Evolutionary conservation across 805 yeast species (phyloP).

Genomic region (Saccharomycopsis schoenii): DNA sequence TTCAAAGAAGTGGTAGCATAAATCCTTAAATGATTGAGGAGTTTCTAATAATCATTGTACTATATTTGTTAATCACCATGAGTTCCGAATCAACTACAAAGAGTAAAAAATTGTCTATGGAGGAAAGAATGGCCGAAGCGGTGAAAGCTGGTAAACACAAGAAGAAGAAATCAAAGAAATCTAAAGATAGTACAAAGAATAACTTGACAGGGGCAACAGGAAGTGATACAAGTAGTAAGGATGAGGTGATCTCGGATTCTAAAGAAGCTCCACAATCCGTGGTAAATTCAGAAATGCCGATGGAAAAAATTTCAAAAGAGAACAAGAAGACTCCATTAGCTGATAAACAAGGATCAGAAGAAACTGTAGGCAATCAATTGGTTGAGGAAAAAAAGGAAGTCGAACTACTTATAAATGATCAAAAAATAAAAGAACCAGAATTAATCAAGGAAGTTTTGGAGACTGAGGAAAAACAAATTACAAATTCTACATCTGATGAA

Average conservation of each 20-base stretch:
- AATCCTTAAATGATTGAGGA: conserved; percentile 1
- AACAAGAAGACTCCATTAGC: background rate
- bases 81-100: background rate
- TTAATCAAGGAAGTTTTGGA: background rate
- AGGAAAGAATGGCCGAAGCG: conserved; percentile 78
- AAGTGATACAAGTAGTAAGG: background rate
- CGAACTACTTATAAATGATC: background rate
- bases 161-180: conserved; percentile 24
- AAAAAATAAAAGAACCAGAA: background rate
- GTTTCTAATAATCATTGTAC: background rate
- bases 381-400: background rate
- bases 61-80: background rate
- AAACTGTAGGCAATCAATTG: background rate
- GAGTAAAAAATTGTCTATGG: conserved; percentile 54
- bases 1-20: background rate
- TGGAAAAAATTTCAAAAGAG: background rate
- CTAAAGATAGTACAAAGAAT: background rate
- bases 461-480: background rate
- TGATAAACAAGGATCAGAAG: background rate
- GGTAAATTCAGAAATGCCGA: background rate
- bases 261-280: background rate
- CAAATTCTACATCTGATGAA: background rate
- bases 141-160: conserved; percentile 35
- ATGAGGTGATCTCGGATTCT: background rate
- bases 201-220: background rate